These are phyloP conservation scores for Acmispon strigosus DNA, from an alignment of 306 rosid species.

Conservation along the genomic window DNA sequence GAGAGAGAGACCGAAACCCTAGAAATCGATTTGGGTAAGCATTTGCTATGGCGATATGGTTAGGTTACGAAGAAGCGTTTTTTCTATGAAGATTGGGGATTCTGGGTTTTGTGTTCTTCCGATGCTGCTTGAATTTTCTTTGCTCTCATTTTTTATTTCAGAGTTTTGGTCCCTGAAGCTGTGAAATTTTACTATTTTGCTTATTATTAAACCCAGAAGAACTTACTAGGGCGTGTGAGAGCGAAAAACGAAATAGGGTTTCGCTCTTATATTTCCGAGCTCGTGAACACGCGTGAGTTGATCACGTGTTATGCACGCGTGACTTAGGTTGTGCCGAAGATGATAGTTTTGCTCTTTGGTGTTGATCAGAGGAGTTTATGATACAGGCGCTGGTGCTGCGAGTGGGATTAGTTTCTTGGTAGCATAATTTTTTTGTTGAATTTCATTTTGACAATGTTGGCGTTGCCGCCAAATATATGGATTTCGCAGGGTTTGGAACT, in stretches of 20 bases:
- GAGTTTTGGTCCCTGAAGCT: background rate
- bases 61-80: background rate
- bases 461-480: constrained; percentile 64
- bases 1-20: constrained; percentile 52
- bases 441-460: background rate
- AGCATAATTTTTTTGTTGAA: background rate
- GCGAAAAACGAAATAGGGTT: background rate
- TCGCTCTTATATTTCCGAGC: constrained; percentile 4
- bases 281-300: constrained; percentile 3
- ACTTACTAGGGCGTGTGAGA: constrained; percentile 44
- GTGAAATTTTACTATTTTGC: background rate
- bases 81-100: constrained; percentile 16
- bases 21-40: constrained; percentile 30
- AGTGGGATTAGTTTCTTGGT: background rate
- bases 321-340: too few species aligned
- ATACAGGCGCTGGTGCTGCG: background rate
- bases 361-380: background rate
- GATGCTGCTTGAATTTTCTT: background rate
- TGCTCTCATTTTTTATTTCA: background rate
- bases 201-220: constrained; percentile 12
- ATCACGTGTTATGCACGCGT: background rate
- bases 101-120: constrained; percentile 1
- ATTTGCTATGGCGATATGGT: background rate
- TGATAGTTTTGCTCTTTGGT: background rate
- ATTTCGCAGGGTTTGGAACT: background rate